Conservation (phyloP, 2,329 filamentous ascomycete genomes). For the Diaporthe australafricana region DNA sequence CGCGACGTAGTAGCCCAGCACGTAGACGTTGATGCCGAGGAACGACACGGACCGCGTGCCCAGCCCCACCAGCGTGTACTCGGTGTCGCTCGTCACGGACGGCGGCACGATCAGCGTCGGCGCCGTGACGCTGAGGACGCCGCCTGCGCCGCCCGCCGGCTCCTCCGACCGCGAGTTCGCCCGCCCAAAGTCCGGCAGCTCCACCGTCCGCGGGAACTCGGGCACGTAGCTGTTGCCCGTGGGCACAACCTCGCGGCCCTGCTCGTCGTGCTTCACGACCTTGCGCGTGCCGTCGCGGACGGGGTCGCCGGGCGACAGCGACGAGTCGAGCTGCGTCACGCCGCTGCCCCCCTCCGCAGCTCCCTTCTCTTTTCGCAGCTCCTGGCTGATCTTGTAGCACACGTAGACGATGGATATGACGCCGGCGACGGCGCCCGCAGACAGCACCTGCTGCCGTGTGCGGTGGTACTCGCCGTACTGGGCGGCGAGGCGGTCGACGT, state of each 20-base stretch:
- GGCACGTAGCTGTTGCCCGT: conserved; percentile 87
- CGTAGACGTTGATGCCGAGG: conserved; percentile 90
- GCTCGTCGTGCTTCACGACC: conserved; percentile 72
- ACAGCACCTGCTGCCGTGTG: conserved; percentile 63
- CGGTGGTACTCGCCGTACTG: conserved; percentile 62
- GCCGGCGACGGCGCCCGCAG: conserved; percentile 62
- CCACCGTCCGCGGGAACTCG: conserved; percentile 79
- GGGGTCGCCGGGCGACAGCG: conserved; percentile 54
- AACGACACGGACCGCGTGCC: conserved; percentile 93
- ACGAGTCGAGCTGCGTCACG: conserved; percentile 54
- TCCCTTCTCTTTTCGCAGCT: conserved; percentile 42
- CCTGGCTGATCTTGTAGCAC: conserved; percentile 62
- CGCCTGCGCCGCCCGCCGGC: conserved; percentile 40
- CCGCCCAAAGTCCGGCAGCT: conserved; percentile 61
- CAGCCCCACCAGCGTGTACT: conserved; percentile 90
- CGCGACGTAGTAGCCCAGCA: conserved; percentile 92
- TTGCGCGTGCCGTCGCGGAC: conserved; percentile 66
- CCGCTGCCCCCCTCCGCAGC: neutral
- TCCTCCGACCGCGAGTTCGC: neutral
- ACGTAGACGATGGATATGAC: conserved; percentile 63
- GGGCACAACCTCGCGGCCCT: conserved; percentile 79
- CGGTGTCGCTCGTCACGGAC: conserved; percentile 57
- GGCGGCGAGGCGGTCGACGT: conserved; percentile 60
- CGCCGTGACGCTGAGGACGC: conserved; percentile 42
- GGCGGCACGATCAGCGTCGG: conserved; percentile 43